Evolutionary conservation across 495 filamentous ascomycete species (phyloP), one percentile per base, ranked within the genome.

Genomic region (Aspergillus leporis): DNA sequence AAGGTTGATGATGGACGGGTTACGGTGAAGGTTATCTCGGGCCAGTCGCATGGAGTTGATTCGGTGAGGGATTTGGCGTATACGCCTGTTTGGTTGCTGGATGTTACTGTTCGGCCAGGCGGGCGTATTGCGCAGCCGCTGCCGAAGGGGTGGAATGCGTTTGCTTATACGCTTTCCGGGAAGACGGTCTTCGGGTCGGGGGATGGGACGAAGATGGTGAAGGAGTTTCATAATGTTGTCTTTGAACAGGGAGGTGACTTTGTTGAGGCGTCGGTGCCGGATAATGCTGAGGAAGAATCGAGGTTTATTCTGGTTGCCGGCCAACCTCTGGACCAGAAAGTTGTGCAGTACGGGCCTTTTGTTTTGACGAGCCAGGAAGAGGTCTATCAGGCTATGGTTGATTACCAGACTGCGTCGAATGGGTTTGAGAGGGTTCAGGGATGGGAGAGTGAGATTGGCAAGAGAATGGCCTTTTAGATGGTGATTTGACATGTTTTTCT

Each of bases 291-390:
- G 61, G 77, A 83, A 58, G 82, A 84, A 51, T 79, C 82, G 1
- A 79, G 87, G 32, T 90, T 96, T 66, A 81, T 98, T 5, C 77
- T 98, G 40, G 80, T 97, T 36, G 90, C 93, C 0, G 93, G 93
- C 2, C 83, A 91, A 65, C 90, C 92, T 16, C 80, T 97, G 14
- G 87, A 97, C 68, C 93, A 98, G 73, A 87, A 90, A 53, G 88
- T 98, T 21, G 90, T 97, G 25, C 93, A 98, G 81, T 97, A 98
- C 70, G 93, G 93, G 0, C 93, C 93, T 2, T 98, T 98, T 70
- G 94, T 98, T 14, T 66, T 96, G 59, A 96, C 80, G 36, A 83
- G 82, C 12, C 80, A 91, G 66, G 91, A 96, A 64, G 85, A 94
- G 69, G 91, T 98, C 40, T 89, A 92, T 62, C 85, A 97, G 77